A percentile compares a stretch with the other conserved stretches of the same genome.
These are phyloP conservation scores for Neolentinus lepideus DNA, from an alignment of 1,284 basidiomycete genomes.

Conservation along the genomic window DNA sequence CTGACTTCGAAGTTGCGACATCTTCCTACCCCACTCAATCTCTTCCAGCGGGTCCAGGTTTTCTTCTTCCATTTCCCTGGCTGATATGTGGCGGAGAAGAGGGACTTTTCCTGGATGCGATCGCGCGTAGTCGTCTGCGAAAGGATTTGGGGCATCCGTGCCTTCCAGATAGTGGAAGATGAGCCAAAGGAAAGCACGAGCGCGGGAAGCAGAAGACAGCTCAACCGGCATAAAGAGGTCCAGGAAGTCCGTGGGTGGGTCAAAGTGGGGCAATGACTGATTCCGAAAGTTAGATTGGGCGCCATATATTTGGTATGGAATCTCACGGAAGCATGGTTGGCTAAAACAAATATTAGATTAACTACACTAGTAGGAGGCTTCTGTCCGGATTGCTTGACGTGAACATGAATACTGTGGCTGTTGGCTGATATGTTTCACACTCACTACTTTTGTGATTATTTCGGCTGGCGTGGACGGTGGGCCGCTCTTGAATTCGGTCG, in stretches of 20 bases:
- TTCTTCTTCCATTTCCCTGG: constrained; percentile 43
- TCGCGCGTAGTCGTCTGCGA: constrained; percentile 49
- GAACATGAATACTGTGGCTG: not conserved
- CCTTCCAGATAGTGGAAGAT: constrained; percentile 73
- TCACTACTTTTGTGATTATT: constrained; percentile 36
- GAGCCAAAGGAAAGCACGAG: constrained; percentile 71
- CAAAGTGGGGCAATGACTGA: constrained; percentile 53
- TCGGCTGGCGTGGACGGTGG: constrained; percentile 39
- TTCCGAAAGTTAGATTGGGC: constrained; percentile 10
- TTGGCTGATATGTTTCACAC: constrained; percentile 12
- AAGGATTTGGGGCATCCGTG: constrained; percentile 52
- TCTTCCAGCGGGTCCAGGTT: constrained; percentile 67
- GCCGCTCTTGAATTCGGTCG: constrained; percentile 32
- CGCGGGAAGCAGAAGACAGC: constrained; percentile 54
- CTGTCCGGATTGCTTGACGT: constrained; percentile 34
- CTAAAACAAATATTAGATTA: constrained; percentile 54
- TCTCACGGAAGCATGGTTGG: constrained; percentile 46
- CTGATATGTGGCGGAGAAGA: constrained; percentile 38
- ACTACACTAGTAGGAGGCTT: constrained; percentile 55
- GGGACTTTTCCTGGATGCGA: constrained; percentile 49
- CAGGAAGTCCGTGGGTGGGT: constrained; percentile 45
- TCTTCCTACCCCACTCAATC: constrained; percentile 54
- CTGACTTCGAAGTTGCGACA: constrained; percentile 54
- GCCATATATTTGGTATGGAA: constrained; percentile 3
- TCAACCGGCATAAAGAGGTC: constrained; percentile 62